Evolutionary conservation across 208 protist species (phyloP), one percentile per base, ranked within the genome.

Genomic region (Borovskyia barvae): DNA sequence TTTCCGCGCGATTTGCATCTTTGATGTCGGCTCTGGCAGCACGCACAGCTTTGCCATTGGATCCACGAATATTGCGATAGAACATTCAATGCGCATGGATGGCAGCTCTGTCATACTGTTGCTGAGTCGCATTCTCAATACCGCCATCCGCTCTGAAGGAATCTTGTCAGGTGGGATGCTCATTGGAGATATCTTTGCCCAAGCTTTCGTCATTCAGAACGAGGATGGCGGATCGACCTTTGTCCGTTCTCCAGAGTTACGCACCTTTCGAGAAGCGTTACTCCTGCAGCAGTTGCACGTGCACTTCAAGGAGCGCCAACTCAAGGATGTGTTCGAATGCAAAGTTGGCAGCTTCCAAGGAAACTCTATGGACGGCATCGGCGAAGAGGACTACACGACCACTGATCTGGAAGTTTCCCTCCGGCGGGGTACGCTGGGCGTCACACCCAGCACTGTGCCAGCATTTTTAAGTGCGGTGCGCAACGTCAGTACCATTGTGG

Each of bases 271-370:
- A 11, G 56, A 53, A 30, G 47, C 67, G 33, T 22, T 86, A 12
- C 43, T 78, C 6, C 61, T 88, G 40, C 61, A 82, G 41, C 55
- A 82, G 36, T 61, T 90, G 22, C 69, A 83, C 49, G 78, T 79
- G 12, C 64, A 70, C 25, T 85, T 92, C 60, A 95, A 95, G 72
- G 83, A 95, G 77, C 80, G 89, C n/a, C 84, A 92, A 60, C 59
- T 95, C 45, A 80, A 76, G 53, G 89, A 95, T 51, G 67, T 95
- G n/a, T 79, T 93, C 37, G 84, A 93, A 66, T 90, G 75, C 57
- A 79, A 68, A 15, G 61, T 83, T 11, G 75, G 55, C 8, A 36
- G 66, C 43, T 60, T 91, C 32, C 39, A 28, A 32, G 28, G 55
- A 14, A 73, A 77, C 51, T 52, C 72, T 5, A 95, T 92, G 86